Evolutionary conservation across 23 red algal genomes (phyloP).

Genomic region (Gracilariopsis chorda): DNA sequence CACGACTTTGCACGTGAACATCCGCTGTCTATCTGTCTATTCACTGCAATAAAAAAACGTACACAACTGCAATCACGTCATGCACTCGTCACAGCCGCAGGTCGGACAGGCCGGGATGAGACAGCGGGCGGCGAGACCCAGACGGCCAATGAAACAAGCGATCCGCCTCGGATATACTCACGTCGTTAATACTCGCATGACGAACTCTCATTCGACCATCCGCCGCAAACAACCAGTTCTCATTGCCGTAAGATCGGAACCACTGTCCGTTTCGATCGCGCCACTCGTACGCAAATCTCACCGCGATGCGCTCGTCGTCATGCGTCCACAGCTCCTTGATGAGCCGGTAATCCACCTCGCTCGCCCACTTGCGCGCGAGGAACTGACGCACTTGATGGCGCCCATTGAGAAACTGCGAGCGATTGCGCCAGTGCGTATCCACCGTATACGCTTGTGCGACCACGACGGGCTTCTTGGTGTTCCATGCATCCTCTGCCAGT

Average conservation of each 20-base stretch:
- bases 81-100: neutral
- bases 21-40: too few species aligned
- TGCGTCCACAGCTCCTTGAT: conserved; percentile 68
- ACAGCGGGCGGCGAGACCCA: neutral
- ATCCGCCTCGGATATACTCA: conserved; percentile 42
- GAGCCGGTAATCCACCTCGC: conserved; percentile 55
- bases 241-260: conserved; percentile 66
- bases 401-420: conserved; percentile 50
- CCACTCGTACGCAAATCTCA: conserved; percentile 76
- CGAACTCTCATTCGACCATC: conserved; percentile 47
- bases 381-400: conserved; percentile 38
- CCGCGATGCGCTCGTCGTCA: conserved; percentile 58
- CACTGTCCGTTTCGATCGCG: conserved; percentile 18
- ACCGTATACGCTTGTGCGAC: conserved; percentile 52
- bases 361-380: conserved; percentile 68
- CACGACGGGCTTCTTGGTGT: conserved; percentile 37
- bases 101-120: neutral
- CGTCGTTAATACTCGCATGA: conserved; percentile 70
- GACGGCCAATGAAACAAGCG: conserved; percentile 1
- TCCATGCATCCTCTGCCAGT: conserved; percentile 73
- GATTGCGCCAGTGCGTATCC: conserved; percentile 64
- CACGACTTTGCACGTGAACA: too few species aligned
- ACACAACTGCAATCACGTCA: too few species aligned
- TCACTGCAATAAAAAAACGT: too few species aligned
- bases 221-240: conserved; percentile 64